Evolutionary conservation across 768 basidiomycete genomes (phyloP), one percentile per base, ranked within the genome.

Genomic region (Amanita jacksonii): DNA sequence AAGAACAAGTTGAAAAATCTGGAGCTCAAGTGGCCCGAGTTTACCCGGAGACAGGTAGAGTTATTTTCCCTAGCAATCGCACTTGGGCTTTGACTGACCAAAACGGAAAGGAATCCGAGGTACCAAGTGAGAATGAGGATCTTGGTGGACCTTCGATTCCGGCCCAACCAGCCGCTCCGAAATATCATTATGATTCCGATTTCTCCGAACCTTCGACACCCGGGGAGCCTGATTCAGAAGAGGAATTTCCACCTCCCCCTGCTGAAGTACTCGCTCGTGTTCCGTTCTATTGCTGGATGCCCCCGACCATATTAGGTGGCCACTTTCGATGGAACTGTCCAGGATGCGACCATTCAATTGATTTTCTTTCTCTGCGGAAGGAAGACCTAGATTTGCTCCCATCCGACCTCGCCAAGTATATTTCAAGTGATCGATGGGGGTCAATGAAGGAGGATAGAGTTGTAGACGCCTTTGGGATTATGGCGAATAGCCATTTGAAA

Each of bases 241-340:
- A 68, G 30, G 41, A 57, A 1, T 62, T 60, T 23, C 6, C 33
- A 7, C 40, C 46, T 15, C 43, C 38, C 36, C 43, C 58, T 51
- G 50, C 50, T 37, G 44, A 48, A 31, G 37, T 63, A 25, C 10
- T 46, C 43, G 51, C 46, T 35, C 52, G 42, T 35, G 57, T 76
- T 36, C 75, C 73, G 3, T 50, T 52, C 30, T 59, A 61, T 38
- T 55, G 66, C 38, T 58, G 55, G 28, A 38, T 53, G 7, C 55
- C 60, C 0, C 76, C 77, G 5, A 45, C 50, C 1, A 58, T 77
- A 30, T 67, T 64, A 7, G 56, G 57, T 5, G 67, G 67, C 2
- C 59, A 68, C 22, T 67, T 76, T 47, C 62, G 60, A 16, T 82
- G 80, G 80, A 56, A 59, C 49, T 82, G 80, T 51, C 67, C 70